Conservation (phyloP, 2,329 filamentous ascomycete genomes). For the Xylaria sp. region DNA sequence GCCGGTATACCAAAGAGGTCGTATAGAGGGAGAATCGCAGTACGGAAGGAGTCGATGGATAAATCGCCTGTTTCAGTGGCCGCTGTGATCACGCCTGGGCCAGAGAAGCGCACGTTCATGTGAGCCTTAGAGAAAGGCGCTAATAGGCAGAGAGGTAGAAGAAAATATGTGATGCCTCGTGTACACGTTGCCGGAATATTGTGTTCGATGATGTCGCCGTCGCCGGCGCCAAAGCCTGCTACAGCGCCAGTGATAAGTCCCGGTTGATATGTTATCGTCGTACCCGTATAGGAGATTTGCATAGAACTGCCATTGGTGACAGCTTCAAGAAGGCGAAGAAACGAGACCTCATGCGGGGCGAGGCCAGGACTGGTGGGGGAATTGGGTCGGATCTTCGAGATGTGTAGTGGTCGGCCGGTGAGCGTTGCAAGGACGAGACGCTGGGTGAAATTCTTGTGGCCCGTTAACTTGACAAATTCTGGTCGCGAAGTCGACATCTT, state of each 20-base stretch:
- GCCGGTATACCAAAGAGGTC: conserved; percentile 86
- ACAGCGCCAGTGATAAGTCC: conserved; percentile 90
- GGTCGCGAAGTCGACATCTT: conserved; percentile 53
- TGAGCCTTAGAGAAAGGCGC: conserved; percentile 93
- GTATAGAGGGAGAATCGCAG: conserved; percentile 89
- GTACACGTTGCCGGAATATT: conserved; percentile 79
- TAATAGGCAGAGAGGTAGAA: conserved; percentile 87
- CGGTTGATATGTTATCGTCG: conserved; percentile 89
- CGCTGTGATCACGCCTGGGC: conserved; percentile 91
- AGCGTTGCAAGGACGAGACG: conserved; percentile 91
- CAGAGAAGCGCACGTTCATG: conserved; percentile 89
- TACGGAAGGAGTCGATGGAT: conserved; percentile 92
- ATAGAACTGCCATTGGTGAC: conserved; percentile 95
- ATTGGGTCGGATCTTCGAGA: conserved; percentile 90
- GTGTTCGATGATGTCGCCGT: conserved; percentile 82
- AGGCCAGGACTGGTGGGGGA: conserved; percentile 90
- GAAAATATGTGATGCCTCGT: conserved; percentile 89
- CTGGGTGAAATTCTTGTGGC: conserved; percentile 83
- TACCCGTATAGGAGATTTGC: conserved; percentile 96
- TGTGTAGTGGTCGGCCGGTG: conserved; percentile 87
- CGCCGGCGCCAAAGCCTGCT: conserved; percentile 72
- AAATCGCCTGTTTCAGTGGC: conserved; percentile 87
- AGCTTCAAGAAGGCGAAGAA: conserved; percentile 91
- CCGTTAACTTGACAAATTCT: conserved; percentile 79
- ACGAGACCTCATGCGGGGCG: conserved; percentile 91